Evolutionary conservation across 2,329 filamentous ascomycete genomes (phyloP).

Genomic region (Colletotrichum spinosum): DNA sequence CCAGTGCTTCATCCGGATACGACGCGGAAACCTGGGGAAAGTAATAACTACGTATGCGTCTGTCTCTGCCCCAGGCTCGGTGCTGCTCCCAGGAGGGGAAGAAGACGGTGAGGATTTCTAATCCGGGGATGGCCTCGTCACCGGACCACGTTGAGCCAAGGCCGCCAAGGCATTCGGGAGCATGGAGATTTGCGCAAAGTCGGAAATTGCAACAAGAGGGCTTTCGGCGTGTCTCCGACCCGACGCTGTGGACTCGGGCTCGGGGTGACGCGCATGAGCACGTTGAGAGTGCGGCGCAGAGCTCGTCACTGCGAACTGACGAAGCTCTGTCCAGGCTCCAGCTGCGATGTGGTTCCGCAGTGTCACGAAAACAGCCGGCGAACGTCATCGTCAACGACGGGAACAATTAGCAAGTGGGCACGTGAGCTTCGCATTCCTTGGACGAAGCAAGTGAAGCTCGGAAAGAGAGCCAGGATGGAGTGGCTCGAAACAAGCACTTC

Average conservation of each 20-base stretch:
- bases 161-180: conserved; percentile 8
- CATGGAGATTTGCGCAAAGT: neutral
- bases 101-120: conserved; percentile 5
- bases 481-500: conserved; percentile 26
- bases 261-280: conserved; percentile 11
- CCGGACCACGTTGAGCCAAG: conserved; percentile 9
- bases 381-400: conserved; percentile 7
- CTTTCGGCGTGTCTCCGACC: neutral
- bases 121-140: neutral
- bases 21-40: too few relatives aligned
- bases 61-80: neutral
- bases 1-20: too few relatives aligned
- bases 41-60: neutral
- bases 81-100: neutral
- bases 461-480: conserved; percentile 5
- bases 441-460: neutral
- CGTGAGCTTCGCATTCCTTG: neutral
- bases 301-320: neutral
- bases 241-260: neutral
- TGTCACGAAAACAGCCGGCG: conserved; percentile 11
- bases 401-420: neutral
- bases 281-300: neutral
- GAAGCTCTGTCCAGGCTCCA: neutral
- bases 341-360: conserved; percentile 6
- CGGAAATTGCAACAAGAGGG: conserved; percentile 8